Evolutionary conservation across 176 grass and related monocot species (phyloP), one percentile per base, ranked within the genome.

Genomic region (Echinochloa phyllopogon): DNA sequence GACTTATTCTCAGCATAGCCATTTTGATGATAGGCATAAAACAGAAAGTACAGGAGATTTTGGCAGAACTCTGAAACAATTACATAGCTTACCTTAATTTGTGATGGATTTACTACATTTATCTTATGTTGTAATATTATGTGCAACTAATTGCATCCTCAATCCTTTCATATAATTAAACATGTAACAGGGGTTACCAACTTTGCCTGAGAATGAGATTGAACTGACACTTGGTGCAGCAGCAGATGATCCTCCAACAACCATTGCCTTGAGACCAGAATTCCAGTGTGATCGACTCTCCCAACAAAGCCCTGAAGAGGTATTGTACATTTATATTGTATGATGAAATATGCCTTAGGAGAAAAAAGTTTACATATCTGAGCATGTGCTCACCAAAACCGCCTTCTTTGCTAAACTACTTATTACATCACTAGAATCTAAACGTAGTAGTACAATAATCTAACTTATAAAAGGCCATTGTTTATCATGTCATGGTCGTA

Each of bases 281-380:
- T 89, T 94, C 79, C 92, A 89, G 38, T 80, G 86, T 51, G 71
- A 80, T 29, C 84, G 84, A 11, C 44, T 91, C 56, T 91, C 89
- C 78, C 88, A 94, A 65, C 77, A 86, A 80, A 94, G 86, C 76
- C 83, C 92, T 40, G 69, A 91, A 72, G 83, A 94, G 92, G 92
- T 91, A 86, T 15, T 50, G 41, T n/a, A 82, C n/a, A 81, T 53
- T 39, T 53, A 68, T 53, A 24, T 38, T 36, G 10, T 36, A 73
- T 84, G 29, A 33, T 33, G 73, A 74, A 85, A 58, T 57, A 24
- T 47, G 24, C 18, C 33, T 17, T 85, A 10, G 4, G 50, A 44
- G 8, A 67, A 41, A 83, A 83, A 24, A 61, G 43, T 59, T 13
- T n/a, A 82, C 25, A 40, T 58, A 62, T 16, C 7, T 52, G 14